These are phyloP conservation scores for Paradendryphiella salina DNA, from an alignment of 2,329 filamentous ascomycete species.

Conservation along the genomic window DNA sequence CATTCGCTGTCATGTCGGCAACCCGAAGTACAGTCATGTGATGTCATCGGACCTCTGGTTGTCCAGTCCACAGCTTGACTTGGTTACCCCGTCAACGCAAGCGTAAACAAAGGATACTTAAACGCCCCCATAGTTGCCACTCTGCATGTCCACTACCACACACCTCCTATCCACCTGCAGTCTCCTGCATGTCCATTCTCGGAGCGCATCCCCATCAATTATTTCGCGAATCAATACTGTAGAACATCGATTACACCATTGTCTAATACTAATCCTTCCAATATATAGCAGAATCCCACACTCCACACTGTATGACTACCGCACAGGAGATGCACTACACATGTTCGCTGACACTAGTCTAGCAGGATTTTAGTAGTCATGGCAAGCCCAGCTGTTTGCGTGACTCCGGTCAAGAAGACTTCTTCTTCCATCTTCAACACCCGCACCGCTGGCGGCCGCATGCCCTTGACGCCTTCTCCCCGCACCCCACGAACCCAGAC, in stretches of 20 bases:
- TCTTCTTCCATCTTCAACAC: conserved; percentile 88
- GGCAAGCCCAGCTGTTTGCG: conserved; percentile 74
- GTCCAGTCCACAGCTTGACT: conserved; percentile 16
- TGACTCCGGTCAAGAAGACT: conserved; percentile 94
- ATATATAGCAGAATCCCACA: conserved; percentile 33
- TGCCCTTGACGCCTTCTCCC: conserved; percentile 92
- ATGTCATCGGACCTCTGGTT: conserved; percentile 31
- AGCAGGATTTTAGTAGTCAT: conserved; percentile 57
- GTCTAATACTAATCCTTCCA: conserved; percentile 47
- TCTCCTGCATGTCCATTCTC: conserved; percentile 23
- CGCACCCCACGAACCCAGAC: conserved; percentile 58
- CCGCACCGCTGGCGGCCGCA: conserved; percentile 90
- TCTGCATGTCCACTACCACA: conserved; percentile 22
- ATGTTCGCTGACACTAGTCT: conserved; percentile 24
- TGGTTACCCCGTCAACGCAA: conserved; percentile 38
- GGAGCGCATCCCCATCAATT: conserved; percentile 23
- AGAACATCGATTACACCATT: conserved; percentile 47
- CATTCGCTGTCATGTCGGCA: conserved; percentile 12
- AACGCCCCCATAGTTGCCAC: conserved; percentile 30
- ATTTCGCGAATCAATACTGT: conserved; percentile 45
- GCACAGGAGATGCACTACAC: conserved; percentile 4
- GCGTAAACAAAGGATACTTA: conserved; percentile 46
- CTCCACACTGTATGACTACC: conserved; percentile 34
- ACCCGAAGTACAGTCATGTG: conserved; percentile 25
- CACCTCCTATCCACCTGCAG: conserved; percentile 15